Evolutionary conservation across 495 filamentous ascomycete species (phyloP).

Genomic region (Trichoderma gamsii): DNA sequence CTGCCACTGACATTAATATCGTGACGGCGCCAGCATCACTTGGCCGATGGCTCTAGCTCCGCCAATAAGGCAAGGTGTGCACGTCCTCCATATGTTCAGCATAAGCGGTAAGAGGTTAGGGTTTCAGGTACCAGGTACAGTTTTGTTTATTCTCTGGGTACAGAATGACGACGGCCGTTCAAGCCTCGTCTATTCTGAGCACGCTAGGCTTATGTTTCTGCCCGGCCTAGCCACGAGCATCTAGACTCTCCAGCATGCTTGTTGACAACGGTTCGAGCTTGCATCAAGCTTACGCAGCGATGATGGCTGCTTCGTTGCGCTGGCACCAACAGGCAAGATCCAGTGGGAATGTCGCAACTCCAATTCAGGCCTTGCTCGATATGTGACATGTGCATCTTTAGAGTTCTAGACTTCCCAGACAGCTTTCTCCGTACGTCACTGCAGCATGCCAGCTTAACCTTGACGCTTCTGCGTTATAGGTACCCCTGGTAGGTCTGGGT

Average conservation of each 20-base stretch:
- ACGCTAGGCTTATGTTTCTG: neutral
- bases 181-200: neutral
- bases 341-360: conserved; percentile 3
- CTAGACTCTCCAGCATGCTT: neutral
- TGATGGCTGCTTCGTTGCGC: neutral
- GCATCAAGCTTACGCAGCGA: conserved; percentile 6
- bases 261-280: neutral
- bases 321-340: neutral
- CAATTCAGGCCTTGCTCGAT: neutral
- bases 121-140: conserved; percentile 1
- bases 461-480: neutral
- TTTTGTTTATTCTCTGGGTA: neutral
- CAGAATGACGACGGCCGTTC: neutral
- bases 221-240: neutral
- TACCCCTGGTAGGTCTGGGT: neutral
- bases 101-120: conserved; percentile 3
- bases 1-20: neutral
- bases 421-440: neutral
- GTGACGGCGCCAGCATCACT: neutral
- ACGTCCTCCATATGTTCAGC: conserved; percentile 2
- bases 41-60: neutral
- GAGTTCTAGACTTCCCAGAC: neutral
- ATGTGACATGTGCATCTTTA: neutral
- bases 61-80: conserved; percentile 4
- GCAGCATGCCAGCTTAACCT: neutral